These are phyloP conservation scores for Wickerhamiella galacta DNA, from an alignment of 805 yeast species.

Conservation along the genomic window DNA sequence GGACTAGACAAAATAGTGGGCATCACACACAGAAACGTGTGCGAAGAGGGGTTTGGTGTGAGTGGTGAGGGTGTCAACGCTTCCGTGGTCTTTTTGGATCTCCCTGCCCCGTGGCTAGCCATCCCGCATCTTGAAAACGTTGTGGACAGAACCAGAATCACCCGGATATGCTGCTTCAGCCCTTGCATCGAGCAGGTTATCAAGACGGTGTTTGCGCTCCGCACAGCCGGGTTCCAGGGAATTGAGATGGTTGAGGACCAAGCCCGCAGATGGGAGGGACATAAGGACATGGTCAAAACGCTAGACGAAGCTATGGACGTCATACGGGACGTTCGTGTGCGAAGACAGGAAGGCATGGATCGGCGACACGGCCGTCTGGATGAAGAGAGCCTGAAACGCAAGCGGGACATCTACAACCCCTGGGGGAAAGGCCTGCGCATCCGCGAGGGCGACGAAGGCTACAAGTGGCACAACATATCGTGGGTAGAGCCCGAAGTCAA, in stretches of 20 bases:
- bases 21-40: slow-evolving; percentile 83
- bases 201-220: slow-evolving; percentile 61
- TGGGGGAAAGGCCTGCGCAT: slow-evolving; percentile 82
- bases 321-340: slow-evolving; percentile 57
- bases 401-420: slow-evolving; percentile 42
- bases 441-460: slow-evolving; percentile 71
- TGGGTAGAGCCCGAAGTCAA: slow-evolving; percentile 72
- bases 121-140: slow-evolving; percentile 59
- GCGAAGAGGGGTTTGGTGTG: slow-evolving; percentile 59
- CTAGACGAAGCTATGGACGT: slow-evolving; percentile 68
- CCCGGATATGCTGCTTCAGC: slow-evolving; percentile 81
- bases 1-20: slow-evolving; percentile 40
- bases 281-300: slow-evolving; percentile 71
- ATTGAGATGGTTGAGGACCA: slow-evolving; percentile 88
- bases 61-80: slow-evolving; percentile 28
- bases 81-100: slow-evolving; percentile 67
- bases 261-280: slow-evolving; percentile 74
- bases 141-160: slow-evolving; percentile 30
- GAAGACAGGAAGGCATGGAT: slow-evolving; percentile 37
- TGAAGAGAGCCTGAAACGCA: slow-evolving; percentile 10
- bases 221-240: slow-evolving; percentile 61
- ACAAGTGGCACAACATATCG: slow-evolving; percentile 71
- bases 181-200: slow-evolving; percentile 97
- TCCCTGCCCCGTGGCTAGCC: slow-evolving; percentile 96
- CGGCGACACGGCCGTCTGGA: slow-evolving; percentile 17